Percentiles rank a stretch among this genome's conserved stretches.
phyloP scores from a whole-genome alignment of 1,139 yeast genomes.

The Taphrina flavorubra region DNA sequence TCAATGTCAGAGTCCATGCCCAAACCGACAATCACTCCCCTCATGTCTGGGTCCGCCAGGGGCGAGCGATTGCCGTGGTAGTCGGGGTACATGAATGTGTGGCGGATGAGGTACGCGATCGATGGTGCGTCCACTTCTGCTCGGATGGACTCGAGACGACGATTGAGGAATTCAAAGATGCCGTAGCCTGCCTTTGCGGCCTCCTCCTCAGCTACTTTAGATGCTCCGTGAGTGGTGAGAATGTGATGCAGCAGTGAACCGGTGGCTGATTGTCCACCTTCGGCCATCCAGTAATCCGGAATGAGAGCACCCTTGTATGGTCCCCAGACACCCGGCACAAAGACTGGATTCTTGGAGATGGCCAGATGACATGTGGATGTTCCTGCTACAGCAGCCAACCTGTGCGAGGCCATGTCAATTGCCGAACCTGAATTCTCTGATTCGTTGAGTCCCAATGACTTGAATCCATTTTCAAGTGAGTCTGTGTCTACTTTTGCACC shows the following conservation, averaged over 20 bases:
- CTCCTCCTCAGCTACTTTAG: conserved; percentile 66
- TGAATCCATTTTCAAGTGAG: conserved; percentile 53
- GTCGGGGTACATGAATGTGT: conserved; percentile 91
- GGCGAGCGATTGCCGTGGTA: conserved; percentile 97
- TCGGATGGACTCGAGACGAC: conserved; percentile 71
- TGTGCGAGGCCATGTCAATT: conserved; percentile 63
- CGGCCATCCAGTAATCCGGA: conserved; percentile 92
- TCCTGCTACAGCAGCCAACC: conserved; percentile 97
- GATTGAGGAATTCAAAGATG: conserved; percentile 81
- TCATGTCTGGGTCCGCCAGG: conserved; percentile 90
- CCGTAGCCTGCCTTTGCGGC: conserved; percentile 72
- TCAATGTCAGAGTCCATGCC: conserved; percentile 87
- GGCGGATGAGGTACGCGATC: conserved; percentile 79
- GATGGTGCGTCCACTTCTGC: conserved; percentile 65
- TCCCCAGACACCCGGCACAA: conserved; percentile 98
- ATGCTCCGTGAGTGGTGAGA: conserved; percentile 88
- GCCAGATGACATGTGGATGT: conserved; percentile 97
- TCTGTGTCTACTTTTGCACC: conserved; percentile 76
- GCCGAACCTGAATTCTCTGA: conserved; percentile 41
- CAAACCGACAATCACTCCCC: conserved; percentile 90
- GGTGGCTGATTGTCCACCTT: conserved; percentile 97
- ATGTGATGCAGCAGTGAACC: conserved; percentile 93
- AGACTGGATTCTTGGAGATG: conserved; percentile 80
- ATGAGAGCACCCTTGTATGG: conserved; percentile 93
- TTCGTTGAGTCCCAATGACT: conserved; percentile 55